Evolutionary conservation across 2,329 filamentous ascomycete genomes (phyloP).

Genomic region (Cylindrodendrum hubeiense): DNA sequence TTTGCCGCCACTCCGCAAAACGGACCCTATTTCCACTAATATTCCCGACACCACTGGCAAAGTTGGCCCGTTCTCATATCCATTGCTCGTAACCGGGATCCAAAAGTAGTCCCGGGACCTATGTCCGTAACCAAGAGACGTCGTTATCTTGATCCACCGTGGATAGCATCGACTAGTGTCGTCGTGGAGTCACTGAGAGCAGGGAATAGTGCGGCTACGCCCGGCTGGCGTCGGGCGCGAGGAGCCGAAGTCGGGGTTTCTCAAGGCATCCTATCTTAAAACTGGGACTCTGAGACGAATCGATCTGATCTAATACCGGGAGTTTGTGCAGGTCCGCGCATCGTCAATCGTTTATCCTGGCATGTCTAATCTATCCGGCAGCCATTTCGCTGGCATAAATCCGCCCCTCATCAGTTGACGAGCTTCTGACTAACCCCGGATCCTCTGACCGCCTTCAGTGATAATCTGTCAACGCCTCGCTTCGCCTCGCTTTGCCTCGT

Average conservation of each 20-base stretch:
- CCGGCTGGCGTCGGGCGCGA: conserved; percentile 8
- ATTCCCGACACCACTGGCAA: background rate
- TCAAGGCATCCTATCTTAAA: background rate
- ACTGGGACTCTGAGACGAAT: background rate
- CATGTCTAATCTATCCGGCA: background rate
- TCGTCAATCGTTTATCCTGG: background rate
- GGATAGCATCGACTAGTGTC: conserved; percentile 10
- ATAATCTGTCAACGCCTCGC: background rate
- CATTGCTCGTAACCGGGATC: background rate
- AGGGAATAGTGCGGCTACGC: conserved; percentile 9
- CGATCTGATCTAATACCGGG: background rate
- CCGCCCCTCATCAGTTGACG: too few species aligned
- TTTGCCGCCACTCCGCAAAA: background rate
- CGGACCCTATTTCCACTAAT: background rate
- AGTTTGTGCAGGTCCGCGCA: too few species aligned
- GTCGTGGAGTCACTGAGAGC: background rate
- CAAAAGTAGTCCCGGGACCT: conserved; percentile 1
- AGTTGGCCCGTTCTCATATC: background rate
- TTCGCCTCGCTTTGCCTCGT: background rate
- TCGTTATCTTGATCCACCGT: conserved; percentile 8
- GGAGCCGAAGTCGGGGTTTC: background rate
- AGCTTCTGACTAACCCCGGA: too few species aligned
- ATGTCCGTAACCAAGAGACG: background rate
- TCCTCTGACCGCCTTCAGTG: background rate
- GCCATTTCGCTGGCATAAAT: too few species aligned